Conservation (phyloP, 345 rosid species). For the Ailanthus altissimus region DNA sequence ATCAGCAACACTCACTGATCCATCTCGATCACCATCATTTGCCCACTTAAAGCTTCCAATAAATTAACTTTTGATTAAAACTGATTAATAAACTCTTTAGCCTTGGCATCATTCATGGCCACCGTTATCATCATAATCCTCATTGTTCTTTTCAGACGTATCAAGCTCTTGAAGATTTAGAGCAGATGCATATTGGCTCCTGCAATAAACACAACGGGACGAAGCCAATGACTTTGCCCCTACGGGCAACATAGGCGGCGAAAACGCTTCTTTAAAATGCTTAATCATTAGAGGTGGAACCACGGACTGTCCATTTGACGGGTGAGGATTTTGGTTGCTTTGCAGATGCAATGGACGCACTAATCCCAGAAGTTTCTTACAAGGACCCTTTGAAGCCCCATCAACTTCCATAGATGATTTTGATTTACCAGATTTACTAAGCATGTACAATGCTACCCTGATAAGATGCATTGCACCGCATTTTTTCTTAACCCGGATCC, state of each 20-base stretch:
- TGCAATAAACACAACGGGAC: conserved; percentile 11
- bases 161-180: conserved; percentile 43
- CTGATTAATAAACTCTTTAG: conserved; percentile 60
- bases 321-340: conserved; percentile 35
- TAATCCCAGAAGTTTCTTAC: conserved; percentile 50
- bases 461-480: conserved; percentile 47
- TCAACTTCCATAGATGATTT: conserved; percentile 25
- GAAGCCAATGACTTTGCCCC: conserved; percentile 12
- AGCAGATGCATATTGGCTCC: conserved; percentile 54
- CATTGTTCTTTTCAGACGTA: conserved; percentile 24
- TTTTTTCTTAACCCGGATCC: conserved; percentile 40
- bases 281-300: background rate
- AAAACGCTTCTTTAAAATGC: conserved; percentile 31
- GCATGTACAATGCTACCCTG: conserved; percentile 46
- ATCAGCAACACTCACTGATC: too few relatives aligned
- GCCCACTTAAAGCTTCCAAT: too few relatives aligned
- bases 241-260: conserved; percentile 27
- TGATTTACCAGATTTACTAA: conserved; percentile 38
- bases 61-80: too few relatives aligned
- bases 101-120: conserved; percentile 68
- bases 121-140: conserved; percentile 23
- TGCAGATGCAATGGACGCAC: conserved; percentile 48
- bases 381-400: conserved; percentile 25
- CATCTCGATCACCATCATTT: too few relatives aligned
- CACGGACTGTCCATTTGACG: background rate